Base-by-base conservation (phyloP, 371 early-diverging fungal species). In the Mucor sp. region DNA sequence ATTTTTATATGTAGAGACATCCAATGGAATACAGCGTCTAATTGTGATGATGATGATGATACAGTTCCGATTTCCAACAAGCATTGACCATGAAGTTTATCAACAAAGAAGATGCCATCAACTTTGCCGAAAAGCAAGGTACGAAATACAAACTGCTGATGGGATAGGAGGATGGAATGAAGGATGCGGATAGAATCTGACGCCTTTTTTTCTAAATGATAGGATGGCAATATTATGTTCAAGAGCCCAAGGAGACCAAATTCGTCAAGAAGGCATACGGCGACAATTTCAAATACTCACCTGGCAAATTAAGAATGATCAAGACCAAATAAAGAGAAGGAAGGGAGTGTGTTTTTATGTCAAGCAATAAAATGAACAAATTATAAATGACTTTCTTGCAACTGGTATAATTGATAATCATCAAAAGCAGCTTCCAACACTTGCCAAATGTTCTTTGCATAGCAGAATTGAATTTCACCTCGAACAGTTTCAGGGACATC, bases 41-140 rank as follows among this genome's bases (percentile, higher is more conserved):
- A 23, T 30, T 30, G 44, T 30, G 30, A 30, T 30, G 30, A 23
- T 30, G 21, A 44, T 30, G 30, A 30, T 30, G 30, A 30, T 25
- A 3, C 72, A 92, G 91, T 66, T 86, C 91, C 33, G 97, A 98
- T 80, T 84, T 90, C 56, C 86, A 94, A 78, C 93, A 97, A 78
- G 91, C 92, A 9, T 77, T 96, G 62, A 74, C 82, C n/a, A 78
- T 97, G 82, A 93, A 93, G 78, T 98, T 98, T 82, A 44, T 68
- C 21, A 77, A 88, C 47, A 94, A 93, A 80, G 95, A 97, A 71
- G 94, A 91, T 41, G 99, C 99, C 19, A 89, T 97, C 65, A 75
- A 77, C 37, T 98, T 97, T 80, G 97, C 96, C 25, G 95, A 95
- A 75, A 93, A 92, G 72, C 96, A 97, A 81, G 98, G 97, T 72